A percentile compares a stretch with the other conserved stretches of the same genome.
phyloP scores from a whole-genome alignment of 257 asterid genomes.

The Solanum okadae region DNA sequence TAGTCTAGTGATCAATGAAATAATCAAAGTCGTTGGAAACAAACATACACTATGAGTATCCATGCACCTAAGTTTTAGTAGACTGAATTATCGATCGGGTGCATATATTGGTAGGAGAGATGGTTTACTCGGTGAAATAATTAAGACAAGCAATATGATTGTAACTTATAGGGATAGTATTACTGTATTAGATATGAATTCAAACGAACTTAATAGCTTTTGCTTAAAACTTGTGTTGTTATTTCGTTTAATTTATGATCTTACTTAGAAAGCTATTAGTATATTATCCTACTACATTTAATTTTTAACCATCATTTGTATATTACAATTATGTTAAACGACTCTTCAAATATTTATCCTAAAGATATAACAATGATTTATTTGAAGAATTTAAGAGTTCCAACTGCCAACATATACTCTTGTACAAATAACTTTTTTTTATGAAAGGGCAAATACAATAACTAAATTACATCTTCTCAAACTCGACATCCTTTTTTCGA shows the following conservation, averaged over 20 bases:
- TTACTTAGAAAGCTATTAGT: not conserved
- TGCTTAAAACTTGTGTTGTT: accelerated
- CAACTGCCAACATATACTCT: not conserved
- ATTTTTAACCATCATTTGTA: not conserved
- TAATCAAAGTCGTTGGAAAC: not conserved
- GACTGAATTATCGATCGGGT: not conserved
- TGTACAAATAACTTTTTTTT: not conserved
- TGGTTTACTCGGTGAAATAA: too few species aligned
- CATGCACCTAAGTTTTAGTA: too few species aligned
- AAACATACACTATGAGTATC: not conserved
- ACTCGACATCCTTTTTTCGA: not conserved
- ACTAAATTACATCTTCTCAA: not conserved
- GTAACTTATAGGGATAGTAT: not conserved
- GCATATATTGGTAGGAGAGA: not conserved
- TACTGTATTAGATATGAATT: not conserved
- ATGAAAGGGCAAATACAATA: not conserved
- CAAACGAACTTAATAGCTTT: too few species aligned
- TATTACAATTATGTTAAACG: not conserved
- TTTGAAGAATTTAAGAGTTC: not conserved
- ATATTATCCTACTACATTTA: not conserved
- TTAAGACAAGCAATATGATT: too few species aligned
- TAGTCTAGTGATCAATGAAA: not conserved
- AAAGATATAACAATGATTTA: not conserved
- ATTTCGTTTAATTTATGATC: too few species aligned
- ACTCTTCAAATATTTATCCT: not conserved